Evolutionary conservation across 1,139 yeast species (phyloP).

Genomic region (Blastobotrys serpentis): DNA sequence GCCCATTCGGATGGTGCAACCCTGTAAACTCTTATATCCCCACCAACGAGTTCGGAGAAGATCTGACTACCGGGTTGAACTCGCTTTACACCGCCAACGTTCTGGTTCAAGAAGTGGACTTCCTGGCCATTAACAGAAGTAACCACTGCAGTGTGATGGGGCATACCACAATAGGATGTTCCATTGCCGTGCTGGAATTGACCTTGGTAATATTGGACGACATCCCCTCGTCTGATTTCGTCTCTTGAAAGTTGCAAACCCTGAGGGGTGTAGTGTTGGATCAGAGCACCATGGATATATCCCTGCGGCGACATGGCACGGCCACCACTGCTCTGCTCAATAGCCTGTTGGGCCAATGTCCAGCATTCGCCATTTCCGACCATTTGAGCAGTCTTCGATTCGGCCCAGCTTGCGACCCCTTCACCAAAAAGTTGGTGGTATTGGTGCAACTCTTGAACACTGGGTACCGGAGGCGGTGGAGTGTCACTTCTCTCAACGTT

Average conservation of each 20-base stretch:
- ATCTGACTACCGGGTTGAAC: slow-evolving; percentile 51
- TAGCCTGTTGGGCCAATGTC: slow-evolving; percentile 69
- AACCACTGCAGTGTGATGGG: slow-evolving; percentile 68
- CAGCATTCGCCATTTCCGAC: slow-evolving; percentile 79
- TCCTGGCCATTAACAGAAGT: slow-evolving; percentile 36
- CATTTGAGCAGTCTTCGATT: slow-evolving; percentile 50
- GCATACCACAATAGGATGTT: slow-evolving; percentile 47
- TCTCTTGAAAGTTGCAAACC: slow-evolving; percentile 30
- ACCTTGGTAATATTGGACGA: slow-evolving; percentile 47
- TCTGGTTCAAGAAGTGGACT: slow-evolving; percentile 58
- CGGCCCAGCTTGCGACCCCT: slow-evolving; percentile 62
- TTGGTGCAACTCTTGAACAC: slow-evolving; percentile 41
- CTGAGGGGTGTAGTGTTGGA: slow-evolving; percentile 42
- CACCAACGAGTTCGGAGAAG: slow-evolving; percentile 47
- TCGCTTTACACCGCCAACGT: slow-evolving; percentile 50
- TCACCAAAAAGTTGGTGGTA: slow-evolving; percentile 43
- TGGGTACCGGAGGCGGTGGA: slow-evolving; percentile 48
- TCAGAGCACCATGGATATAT: slow-evolving; percentile 57
- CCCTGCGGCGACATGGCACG: slow-evolving; percentile 61
- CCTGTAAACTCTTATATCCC: slow-evolving; percentile 53
- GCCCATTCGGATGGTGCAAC: slow-evolving; percentile 59
- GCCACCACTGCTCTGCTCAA: slow-evolving; percentile 58
- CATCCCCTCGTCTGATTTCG: slow-evolving; percentile 46
- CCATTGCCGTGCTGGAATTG: slow-evolving; percentile 40
- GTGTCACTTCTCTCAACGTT: slow-evolving; percentile 42